These are phyloP conservation scores for Naganishia sp. DNA, from an alignment of 1,284 basidiomycete genomes.

Conservation along the genomic window DNA sequence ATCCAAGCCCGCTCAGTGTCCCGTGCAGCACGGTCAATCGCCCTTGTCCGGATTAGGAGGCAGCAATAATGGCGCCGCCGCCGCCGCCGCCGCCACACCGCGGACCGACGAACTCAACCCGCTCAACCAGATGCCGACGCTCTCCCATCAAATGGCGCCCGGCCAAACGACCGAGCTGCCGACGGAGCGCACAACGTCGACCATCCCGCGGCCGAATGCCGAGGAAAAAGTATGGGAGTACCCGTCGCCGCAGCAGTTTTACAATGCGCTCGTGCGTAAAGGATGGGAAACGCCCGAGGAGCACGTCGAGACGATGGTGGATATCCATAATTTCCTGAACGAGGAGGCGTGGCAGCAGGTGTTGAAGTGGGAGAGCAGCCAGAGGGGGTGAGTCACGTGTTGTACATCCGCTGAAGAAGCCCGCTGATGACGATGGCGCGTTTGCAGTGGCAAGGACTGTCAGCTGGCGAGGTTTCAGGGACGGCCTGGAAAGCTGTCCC, in stretches of 20 bases:
- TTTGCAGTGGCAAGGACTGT: conserved; percentile 55
- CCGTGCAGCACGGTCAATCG: conserved; percentile 46
- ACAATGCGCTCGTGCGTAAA: conserved; percentile 94
- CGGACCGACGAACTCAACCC: conserved; percentile 63
- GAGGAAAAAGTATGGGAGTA: conserved; percentile 77
- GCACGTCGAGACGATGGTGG: conserved; percentile 93
- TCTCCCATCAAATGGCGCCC: conserved; percentile 55
- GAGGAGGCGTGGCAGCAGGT: conserved; percentile 97
- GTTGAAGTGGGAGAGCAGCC: conserved; percentile 82
- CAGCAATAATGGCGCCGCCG: conserved; percentile 7
- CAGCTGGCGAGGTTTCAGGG: conserved; percentile 84
- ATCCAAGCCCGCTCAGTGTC: conserved; percentile 44
- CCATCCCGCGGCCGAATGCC: conserved; percentile 74
- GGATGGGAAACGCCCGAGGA: conserved; percentile 98
- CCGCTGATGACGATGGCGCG: not conserved
- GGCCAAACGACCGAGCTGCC: conserved; percentile 62
- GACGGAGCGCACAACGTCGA: conserved; percentile 72
- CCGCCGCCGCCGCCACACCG: too few relatives aligned
- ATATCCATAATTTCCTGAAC: conserved; percentile 97
- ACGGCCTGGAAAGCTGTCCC: conserved; percentile 74
- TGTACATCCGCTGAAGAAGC: too few relatives aligned
- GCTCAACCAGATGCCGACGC: conserved; percentile 83
- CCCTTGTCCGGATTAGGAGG: conserved; percentile 25
- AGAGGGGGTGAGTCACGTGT: conserved; percentile 50
- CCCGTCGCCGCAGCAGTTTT: conserved; percentile 97